A percentile compares a stretch with the other conserved stretches of the same genome.
phyloP scores from a whole-genome alignment of 352 stramenopile genomes.

The Pythium angustatum region DNA sequence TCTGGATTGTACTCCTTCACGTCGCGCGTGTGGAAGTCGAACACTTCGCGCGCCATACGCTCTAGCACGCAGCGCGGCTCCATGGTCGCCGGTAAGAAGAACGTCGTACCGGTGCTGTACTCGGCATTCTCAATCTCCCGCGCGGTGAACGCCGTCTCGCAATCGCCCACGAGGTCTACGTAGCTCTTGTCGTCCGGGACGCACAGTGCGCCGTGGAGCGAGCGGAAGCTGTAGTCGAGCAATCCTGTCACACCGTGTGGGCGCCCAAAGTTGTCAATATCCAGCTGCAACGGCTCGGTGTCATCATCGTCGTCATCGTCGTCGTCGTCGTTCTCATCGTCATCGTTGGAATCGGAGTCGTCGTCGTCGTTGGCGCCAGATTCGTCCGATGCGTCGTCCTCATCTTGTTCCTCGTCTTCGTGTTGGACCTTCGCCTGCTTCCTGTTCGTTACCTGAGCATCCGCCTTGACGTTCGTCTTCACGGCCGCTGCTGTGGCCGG shows the following conservation, averaged over 20 bases:
- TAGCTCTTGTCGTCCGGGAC: slow-evolving; percentile 33
- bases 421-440: slow-evolving; percentile 2
- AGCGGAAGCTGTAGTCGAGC: slow-evolving; percentile 36
- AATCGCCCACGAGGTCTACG: slow-evolving; percentile 38
- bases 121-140: slow-evolving; percentile 49
- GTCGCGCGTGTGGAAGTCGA: slow-evolving; percentile 65
- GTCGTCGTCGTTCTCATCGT: slow-evolving; percentile 9
- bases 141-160: slow-evolving; percentile 49
- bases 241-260: slow-evolving; percentile 28
- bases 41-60: slow-evolving; percentile 71
- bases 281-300: slow-evolving; percentile 28
- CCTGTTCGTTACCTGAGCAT: background rate
- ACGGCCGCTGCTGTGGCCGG: background rate
- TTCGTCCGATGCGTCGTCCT: slow-evolving; percentile 8
- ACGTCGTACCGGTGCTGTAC: slow-evolving; percentile 60
- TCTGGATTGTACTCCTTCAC: slow-evolving; percentile 43
- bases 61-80: slow-evolving; percentile 64
- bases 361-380: slow-evolving; percentile 9
- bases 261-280: slow-evolving; percentile 37
- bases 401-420: slow-evolving; percentile 4
- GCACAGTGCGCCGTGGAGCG: slow-evolving; percentile 26
- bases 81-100: slow-evolving; percentile 53
- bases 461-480: background rate
- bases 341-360: no score
- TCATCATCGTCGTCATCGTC: slow-evolving; percentile 23